Percentiles rank a stretch among this genome's conserved stretches.
Evolutionary conservation across 73 alveolate genomes (phyloP).

Genomic region (Urostyla sp.): DNA sequence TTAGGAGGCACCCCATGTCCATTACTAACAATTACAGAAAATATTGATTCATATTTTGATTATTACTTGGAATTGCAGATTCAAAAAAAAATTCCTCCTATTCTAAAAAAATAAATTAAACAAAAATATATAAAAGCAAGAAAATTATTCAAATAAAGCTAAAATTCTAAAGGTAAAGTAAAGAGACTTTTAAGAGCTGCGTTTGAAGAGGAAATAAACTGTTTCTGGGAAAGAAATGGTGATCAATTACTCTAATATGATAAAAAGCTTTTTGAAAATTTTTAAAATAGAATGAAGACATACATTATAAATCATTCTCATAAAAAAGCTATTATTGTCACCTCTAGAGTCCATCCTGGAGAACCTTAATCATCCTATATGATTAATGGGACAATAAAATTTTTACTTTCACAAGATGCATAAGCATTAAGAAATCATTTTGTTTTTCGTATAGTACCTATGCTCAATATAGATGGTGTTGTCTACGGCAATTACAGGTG

Average conservation of each 20-base stretch:
- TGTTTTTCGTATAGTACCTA: conserved; percentile 82
- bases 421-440: conserved; percentile 76
- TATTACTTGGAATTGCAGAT: conserved; percentile 36
- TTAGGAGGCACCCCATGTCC: conserved; percentile 67
- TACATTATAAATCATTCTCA: conserved; percentile 58
- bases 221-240: background rate
- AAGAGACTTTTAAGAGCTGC: conserved; percentile 40
- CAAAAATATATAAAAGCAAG: conserved; percentile 28
- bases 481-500: conserved; percentile 87
- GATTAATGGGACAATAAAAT: conserved; percentile 78
- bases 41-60: conserved; percentile 44
- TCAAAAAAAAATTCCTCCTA: conserved; percentile 17
- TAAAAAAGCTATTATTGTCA: conserved; percentile 81
- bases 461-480: conserved; percentile 92
- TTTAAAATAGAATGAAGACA: background rate
- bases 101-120: conserved; percentile 8
- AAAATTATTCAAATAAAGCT: background rate
- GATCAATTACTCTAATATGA: background rate
- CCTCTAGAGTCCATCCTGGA: conserved; percentile 90
- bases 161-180: conserved; percentile 38
- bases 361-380: conserved; percentile 87
- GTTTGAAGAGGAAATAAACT: conserved; percentile 51
- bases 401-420: conserved; percentile 84
- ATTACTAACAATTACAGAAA: conserved; percentile 66
- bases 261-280: conserved; percentile 10